Base-by-base conservation (phyloP, 306 rosid species). In the Hippophae tibetana region DNA sequence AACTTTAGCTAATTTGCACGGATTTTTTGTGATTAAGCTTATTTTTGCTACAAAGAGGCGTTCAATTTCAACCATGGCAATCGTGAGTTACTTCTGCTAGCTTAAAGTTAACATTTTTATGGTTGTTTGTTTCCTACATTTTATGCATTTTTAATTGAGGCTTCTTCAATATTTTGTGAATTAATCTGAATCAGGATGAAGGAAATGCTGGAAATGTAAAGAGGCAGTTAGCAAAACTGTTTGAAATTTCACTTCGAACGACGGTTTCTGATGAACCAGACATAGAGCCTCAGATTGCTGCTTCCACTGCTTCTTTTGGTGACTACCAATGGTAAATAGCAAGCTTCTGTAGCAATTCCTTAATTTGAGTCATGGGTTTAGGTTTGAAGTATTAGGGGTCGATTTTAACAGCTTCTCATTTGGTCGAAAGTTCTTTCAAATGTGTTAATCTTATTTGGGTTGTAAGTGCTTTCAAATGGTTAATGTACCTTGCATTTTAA, bases 301-400 rank as follows among this genome's bases (percentile, higher is more conserved):
- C 82, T 26, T 92, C 84, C 55, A 46, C 81, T 13, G 88, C 61
- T 3, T 84, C 75, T 43, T 84, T 78, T 50, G 99, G 94, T 10
- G 97, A 92, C 74, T 92, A 92, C 61, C 96, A 92, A 67, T 92
- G 99, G 99, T 92, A 49, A 62, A 52, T 2, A 6, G 9, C 31
- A 10, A 7, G 38, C 13, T 13, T 66, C 9, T 42, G 6, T 10
- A 23, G 43, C 7, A 10, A 14, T 43, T 43, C 52, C 8, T 7
- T 26, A 47, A 8, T 10, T 38, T 41, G 31, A 9, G 40, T 43
- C 26, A 38, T 66, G 25, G 59, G 6, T 53, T 43, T 54, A 60
- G 38, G 14, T 47, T 27, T 4, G 23, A 59, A 60, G 31, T 49
- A 38, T 6, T 7, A 51, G 18, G 18, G 18, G 13, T 8, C 43